These are phyloP conservation scores for Cryphonectria naterciae DNA, from an alignment of 2,329 filamentous ascomycete genomes.

Conservation along the genomic window DNA sequence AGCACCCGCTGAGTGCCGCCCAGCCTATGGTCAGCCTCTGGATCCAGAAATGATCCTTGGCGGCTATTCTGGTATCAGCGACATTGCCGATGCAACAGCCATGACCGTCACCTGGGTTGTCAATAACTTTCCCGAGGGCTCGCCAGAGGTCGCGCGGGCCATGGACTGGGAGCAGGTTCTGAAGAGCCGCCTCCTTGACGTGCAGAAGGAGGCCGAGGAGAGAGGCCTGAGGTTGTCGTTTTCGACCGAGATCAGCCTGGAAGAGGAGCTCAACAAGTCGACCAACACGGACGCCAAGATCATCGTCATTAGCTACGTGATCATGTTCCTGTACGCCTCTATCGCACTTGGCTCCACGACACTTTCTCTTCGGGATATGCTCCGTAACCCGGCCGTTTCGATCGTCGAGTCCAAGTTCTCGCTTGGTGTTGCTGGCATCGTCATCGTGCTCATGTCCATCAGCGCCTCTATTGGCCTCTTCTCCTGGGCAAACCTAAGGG, in stretches of 20 bases:
- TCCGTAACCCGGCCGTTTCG: conserved; percentile 80
- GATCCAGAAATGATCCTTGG: conserved; percentile 85
- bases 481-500: conserved; percentile 88
- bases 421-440: conserved; percentile 88
- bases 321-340: conserved; percentile 98
- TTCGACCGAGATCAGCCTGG: conserved; percentile 91
- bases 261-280: conserved; percentile 95
- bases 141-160: conserved; percentile 69
- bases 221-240: conserved; percentile 88
- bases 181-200: conserved; percentile 72
- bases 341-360: conserved; percentile 88
- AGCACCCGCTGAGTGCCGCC: conserved; percentile 83
- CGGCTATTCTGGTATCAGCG: conserved; percentile 68
- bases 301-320: conserved; percentile 91
- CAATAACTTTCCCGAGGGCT: conserved; percentile 76
- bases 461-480: conserved; percentile 94
- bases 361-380: conserved; percentile 73
- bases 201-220: conserved; percentile 77
- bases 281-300: conserved; percentile 99
- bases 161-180: conserved; percentile 89
- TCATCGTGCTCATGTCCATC: conserved; percentile 97
- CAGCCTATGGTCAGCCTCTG: conserved; percentile 86
- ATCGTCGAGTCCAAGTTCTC: conserved; percentile 97
- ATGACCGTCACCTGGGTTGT: conserved; percentile 95
- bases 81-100: conserved; percentile 74